Evolutionary conservation across 169 alveolate species (phyloP), one percentile per base, ranked within the genome.

Genomic region (Babesia ovata): DNA sequence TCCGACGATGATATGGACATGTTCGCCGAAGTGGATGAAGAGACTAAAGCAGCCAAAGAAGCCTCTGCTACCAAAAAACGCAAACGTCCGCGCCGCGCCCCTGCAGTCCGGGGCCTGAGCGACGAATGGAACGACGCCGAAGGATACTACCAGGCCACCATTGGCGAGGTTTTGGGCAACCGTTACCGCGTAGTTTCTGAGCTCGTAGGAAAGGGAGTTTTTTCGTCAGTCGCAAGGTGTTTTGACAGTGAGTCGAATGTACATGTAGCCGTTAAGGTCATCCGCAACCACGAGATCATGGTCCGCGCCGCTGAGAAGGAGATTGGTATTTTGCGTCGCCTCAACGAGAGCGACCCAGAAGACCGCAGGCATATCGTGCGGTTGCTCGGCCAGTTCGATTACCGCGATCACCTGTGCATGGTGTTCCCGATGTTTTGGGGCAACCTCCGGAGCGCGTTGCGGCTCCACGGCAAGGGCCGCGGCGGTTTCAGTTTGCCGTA

Each of bases 401-500:
- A 94, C 75, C 86, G 94, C 59, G 95, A 94, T 29, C 98, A 95
- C 65, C 82, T 92, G 46, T 95, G 98, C 70, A 88, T 95, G 69
- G 97, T 94, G 36, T 95, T 95, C 63, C 96, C 94, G 57, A 94
- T 97, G 97, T 65, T 87, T 72, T 91, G 96, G 96, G 97, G 97
- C 53, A 93, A 83, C 59, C 90, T 92, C n/a, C 81, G 96, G 44
- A 79, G 77, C 76, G 95, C 94, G n/a, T 77, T 93, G 63, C 93
- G 89, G 59, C 86, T 71, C 54, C 86, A 91, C 70, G 95, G 95
- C 11, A 87, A 85, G 62, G 95, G 95, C 36, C 60, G 85, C 46
- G 96, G 96, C 11, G 76, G 76, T 29, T 61, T 93, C 61, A 91
- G 86, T 66, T 87, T 93, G 45, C 61, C 85, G 33, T 94, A 92